Base-by-base conservation (phyloP, 805 yeast genomes). In the Ogataea trehaloabstinens region DNA sequence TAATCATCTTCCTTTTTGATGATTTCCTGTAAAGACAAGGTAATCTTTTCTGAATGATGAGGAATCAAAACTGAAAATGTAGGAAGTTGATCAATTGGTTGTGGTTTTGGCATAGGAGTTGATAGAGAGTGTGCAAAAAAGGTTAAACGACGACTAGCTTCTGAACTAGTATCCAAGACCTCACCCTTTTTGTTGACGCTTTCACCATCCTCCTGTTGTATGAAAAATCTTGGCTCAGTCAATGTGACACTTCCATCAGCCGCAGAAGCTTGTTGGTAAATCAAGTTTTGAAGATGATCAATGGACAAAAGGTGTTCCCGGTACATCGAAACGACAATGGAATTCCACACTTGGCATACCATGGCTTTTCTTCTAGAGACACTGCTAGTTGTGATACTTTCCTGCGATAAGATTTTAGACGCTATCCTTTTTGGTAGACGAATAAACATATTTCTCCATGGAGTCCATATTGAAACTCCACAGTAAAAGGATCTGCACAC, bases 81-180 rank as follows among this genome's bases (percentile, higher is more conserved):
- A 1, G 95, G 95, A 87, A 85, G 85, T 31, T 78, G 69, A 16
- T 71, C 73, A 6, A 82, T 73, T 0, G 87, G 74, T 10, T 73
- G 62, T 0, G 88, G 81, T 31, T 81, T 88, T 0, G 87, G 84
- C 67, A 88, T 82, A 1, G 95, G 91, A 0, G 95, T 85, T 0
- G 95, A 81, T 30, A 88, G 66, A 0, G 95, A 86, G 55, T 88
- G 95, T 0, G 96, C 96, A 69, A 88, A 88, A 56, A 85, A 88
- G 0, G 95, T 84, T 2, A 88, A 76, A 47, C 96, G 71, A 52
- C 96, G 68, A 54, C 81, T 82, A 0, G 95, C 95, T 55, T 85
- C 95, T 1, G 88, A 76, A 35, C 78, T 76, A 1, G 74, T 58
- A 18, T 77, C 78, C 49, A 82, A 76, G 13, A 78, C 64, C 78